Conservation (phyloP, 257 asterid genomes). For the Gentiana dahurica region DNA sequence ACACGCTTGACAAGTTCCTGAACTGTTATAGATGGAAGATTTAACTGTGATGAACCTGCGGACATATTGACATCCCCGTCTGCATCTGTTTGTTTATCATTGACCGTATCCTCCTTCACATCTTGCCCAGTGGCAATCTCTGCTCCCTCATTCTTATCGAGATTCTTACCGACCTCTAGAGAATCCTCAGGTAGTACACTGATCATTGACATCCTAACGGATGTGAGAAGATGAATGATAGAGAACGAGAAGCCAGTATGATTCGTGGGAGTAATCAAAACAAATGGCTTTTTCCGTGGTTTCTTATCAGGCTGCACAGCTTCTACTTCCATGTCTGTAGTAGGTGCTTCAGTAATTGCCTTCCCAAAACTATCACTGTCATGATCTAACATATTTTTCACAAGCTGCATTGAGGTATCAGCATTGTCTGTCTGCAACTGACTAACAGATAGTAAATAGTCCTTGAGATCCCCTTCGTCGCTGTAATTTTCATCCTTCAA, state of each 20-base stretch:
- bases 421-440: constrained; percentile 42
- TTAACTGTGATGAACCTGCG: constrained; percentile 34
- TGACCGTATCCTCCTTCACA: constrained; percentile 30
- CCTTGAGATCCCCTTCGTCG: constrained; percentile 37
- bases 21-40: constrained; percentile 58
- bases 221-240: constrained; percentile 89
- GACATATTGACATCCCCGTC: constrained; percentile 30
- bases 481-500: constrained; percentile 42
- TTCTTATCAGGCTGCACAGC: constrained; percentile 52
- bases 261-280: constrained; percentile 75
- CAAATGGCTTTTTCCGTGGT: constrained; percentile 67
- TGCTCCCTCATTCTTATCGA: constrained; percentile 38
- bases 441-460: constrained; percentile 30
- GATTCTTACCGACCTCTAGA: constrained; percentile 30
- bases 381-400: constrained; percentile 50
- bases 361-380: constrained; percentile 31
- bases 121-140: constrained; percentile 35
- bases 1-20: constrained; percentile 86
- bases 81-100: constrained; percentile 26
- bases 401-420: constrained; percentile 47
- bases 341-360: constrained; percentile 45
- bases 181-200: constrained; percentile 70
- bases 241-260: constrained; percentile 90
- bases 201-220: constrained; percentile 82
- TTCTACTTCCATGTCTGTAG: constrained; percentile 35